Percentiles rank a stretch among this genome's conserved stretches.
Conservation (phyloP, 73 alveolate species). For the Paramecium caudatum region DNA sequence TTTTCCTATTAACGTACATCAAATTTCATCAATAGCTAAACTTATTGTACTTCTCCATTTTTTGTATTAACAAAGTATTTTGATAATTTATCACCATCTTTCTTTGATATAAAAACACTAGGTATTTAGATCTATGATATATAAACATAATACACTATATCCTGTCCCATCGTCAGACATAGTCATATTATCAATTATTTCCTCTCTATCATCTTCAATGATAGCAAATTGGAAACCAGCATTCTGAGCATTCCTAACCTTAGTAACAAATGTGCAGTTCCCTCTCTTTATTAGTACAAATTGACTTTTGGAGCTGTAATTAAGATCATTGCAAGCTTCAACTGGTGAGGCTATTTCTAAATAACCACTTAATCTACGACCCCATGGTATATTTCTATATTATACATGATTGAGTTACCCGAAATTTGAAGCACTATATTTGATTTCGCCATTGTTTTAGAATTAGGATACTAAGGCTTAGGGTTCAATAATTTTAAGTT, state of each 20-base stretch:
- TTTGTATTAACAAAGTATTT: background rate
- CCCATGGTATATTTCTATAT: conserved; percentile 60
- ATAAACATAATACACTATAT: background rate
- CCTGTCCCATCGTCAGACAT: conserved; percentile 87
- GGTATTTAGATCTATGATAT: conserved; percentile 5
- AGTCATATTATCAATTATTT: conserved; percentile 70
- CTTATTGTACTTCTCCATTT: background rate
- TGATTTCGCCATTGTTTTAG: background rate
- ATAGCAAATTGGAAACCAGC: conserved; percentile 80
- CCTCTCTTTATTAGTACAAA: conserved; percentile 81
- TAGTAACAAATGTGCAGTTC: conserved; percentile 80
- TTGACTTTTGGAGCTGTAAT: background rate
- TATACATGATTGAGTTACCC: conserved; percentile 35
- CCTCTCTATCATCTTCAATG: conserved; percentile 73
- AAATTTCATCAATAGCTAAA: conserved; percentile 22
- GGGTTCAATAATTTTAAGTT: background rate
- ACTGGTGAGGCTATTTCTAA: background rate
- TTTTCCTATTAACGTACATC: conserved; percentile 19
- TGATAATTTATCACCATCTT: conserved; percentile 14
- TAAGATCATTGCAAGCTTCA: background rate
- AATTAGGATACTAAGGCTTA: background rate
- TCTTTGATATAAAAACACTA: background rate
- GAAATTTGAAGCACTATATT: conserved; percentile 10
- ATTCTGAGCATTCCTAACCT: conserved; percentile 82
- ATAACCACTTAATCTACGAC: conserved; percentile 39